Evolutionary conservation across 768 basidiomycete genomes (phyloP).

Genomic region (Amanita muscaria): DNA sequence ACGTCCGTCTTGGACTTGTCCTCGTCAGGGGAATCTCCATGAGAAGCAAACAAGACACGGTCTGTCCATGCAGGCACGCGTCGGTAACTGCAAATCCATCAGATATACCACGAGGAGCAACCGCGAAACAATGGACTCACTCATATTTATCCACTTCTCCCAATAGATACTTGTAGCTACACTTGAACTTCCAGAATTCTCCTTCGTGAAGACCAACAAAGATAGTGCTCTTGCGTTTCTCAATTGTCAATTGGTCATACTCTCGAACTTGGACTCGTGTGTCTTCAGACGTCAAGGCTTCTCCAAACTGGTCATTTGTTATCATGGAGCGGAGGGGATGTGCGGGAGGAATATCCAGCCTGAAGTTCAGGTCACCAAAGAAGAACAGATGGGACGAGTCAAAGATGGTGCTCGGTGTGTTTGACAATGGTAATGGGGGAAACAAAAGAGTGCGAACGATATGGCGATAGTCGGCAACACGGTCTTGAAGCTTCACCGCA

Average conservation of each 20-base stretch:
- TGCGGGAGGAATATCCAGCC: constrained; percentile 54
- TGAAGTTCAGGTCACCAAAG: constrained; percentile 91
- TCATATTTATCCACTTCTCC: constrained; percentile 80
- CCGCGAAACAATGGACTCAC: constrained; percentile 29
- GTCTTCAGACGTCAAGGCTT: constrained; percentile 38
- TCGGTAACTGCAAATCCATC: constrained; percentile 36
- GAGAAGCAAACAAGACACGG: constrained; percentile 77
- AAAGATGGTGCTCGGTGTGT: constrained; percentile 55
- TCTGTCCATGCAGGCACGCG: constrained; percentile 92
- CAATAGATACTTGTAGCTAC: constrained; percentile 81
- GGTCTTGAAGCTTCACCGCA: constrained; percentile 48
- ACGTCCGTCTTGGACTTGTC: constrained; percentile 50
- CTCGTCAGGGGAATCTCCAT: constrained; percentile 50
- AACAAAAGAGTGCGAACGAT: constrained; percentile 82
- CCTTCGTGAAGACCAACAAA: constrained; percentile 76
- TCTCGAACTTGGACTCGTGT: constrained; percentile 56
- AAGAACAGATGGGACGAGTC: constrained; percentile 87
- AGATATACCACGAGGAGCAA: neutral
- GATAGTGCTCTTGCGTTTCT: constrained; percentile 53
- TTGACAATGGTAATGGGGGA: constrained; percentile 35
- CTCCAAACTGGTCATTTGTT: constrained; percentile 27
- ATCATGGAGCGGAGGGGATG: constrained; percentile 34
- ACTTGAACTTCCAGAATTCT: constrained; percentile 84
- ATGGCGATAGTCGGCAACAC: constrained; percentile 72
- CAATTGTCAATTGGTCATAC: constrained; percentile 62